Base-by-base conservation (phyloP, 2,329 filamentous ascomycete genomes). In the Tolypocladium amazonense region DNA sequence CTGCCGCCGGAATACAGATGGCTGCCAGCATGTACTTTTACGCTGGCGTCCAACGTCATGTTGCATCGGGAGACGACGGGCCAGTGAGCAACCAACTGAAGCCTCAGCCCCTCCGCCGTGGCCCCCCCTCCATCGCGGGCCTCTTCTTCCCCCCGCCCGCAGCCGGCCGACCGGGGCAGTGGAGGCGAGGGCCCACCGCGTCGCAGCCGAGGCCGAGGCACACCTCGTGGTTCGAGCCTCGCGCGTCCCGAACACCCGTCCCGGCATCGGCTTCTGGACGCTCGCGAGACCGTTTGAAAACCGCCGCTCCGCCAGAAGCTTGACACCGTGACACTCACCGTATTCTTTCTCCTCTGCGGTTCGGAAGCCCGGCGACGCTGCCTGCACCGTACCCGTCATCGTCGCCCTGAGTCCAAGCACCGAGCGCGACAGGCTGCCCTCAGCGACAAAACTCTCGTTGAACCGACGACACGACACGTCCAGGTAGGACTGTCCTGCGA, bases 151-250 rank as follows among this genome's bases (percentile, higher is more conserved):
- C 35, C 27, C 59, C 50, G 56, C 39, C 59, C 50, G 59, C 39
- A 52, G 39, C 41, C 58, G 58, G 54, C 58, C 58, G 54, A 56
- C 52, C 53, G 58, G 55, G 33, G 39, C 45, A 27, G 45, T 6
- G 39, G 27, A 30, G 47, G 15, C 56, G 35, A 37, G 35, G 35
- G 11, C 35, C 35, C 47, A 41, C 59, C 33, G 33, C 33, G 11
- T 15, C n/a, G 35, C 54, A 60, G 20, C 58, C 58, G 58, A 60
- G 54, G 59, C 59, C 59, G 59, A 60, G 56, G 59, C 59, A 60
- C 11, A 35, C 20, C 7, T 3, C 5, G 30, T 23, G 14, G 45
- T 27, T 27, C 25, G 45, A 25, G 23, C 43, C 23, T 47, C 43
- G 43, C n/a, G n/a, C 43, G 43, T 25, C 23, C 3, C 45, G 45